Conservation (phyloP, 2,329 filamentous ascomycete species). For the Penicillium brevicompactum region DNA sequence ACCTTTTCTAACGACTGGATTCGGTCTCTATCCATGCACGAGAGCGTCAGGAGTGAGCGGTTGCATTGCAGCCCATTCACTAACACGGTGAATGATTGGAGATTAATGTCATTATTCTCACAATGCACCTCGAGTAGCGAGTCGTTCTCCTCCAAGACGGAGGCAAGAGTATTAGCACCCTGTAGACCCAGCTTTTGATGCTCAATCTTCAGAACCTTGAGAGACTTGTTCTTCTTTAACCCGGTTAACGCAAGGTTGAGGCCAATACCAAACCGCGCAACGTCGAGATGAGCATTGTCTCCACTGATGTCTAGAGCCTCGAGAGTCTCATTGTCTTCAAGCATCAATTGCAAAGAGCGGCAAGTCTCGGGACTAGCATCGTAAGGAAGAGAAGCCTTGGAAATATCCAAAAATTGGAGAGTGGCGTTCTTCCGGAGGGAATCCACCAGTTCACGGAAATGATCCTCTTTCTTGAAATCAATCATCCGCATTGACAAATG, state of each 20-base stretch:
- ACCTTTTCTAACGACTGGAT: constrained; percentile 62
- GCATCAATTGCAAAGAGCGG: constrained; percentile 63
- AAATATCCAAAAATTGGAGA: constrained; percentile 67
- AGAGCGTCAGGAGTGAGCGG: constrained; percentile 62
- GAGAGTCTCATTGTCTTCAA: constrained; percentile 67
- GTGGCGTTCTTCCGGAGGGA: constrained; percentile 65
- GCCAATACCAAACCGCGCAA: constrained; percentile 68
- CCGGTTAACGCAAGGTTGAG: constrained; percentile 67
- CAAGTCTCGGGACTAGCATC: constrained; percentile 70
- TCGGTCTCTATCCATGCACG: constrained; percentile 64
- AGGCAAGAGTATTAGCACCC: constrained; percentile 69
- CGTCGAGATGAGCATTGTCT: constrained; percentile 71
- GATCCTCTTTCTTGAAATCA: constrained; percentile 66
- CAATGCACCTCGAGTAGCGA: constrained; percentile 68
- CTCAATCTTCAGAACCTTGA: constrained; percentile 66
- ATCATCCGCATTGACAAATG: constrained; percentile 68
- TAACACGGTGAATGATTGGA: constrained; percentile 70
- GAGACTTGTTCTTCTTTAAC: constrained; percentile 63
- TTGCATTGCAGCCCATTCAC: constrained; percentile 71
- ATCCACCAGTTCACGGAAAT: constrained; percentile 64
- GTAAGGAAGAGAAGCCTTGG: constrained; percentile 68
- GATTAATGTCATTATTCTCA: constrained; percentile 70
- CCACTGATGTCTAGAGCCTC: constrained; percentile 71
- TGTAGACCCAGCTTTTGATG: constrained; percentile 69
- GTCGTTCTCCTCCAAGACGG: constrained; percentile 66